Conservation (phyloP, 1,284 basidiomycete species). For the Hortiboletus rubellus region DNA sequence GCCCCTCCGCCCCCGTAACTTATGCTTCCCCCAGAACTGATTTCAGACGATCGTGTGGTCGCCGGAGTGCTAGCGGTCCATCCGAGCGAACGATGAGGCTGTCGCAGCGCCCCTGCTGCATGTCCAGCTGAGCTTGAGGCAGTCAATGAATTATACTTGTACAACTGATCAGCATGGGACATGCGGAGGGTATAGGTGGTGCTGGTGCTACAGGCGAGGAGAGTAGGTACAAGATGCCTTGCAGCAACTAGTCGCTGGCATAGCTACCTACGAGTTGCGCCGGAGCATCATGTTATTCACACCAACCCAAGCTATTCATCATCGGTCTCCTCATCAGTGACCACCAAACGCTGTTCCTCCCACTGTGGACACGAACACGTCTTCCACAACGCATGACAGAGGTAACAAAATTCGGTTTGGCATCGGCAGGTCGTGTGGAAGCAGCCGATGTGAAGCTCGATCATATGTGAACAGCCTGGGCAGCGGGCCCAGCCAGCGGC, state of each 20-base stretch:
- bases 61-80: too few species aligned
- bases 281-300: slow-evolving; percentile 3
- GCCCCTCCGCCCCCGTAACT: too few species aligned
- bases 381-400: slow-evolving; percentile 43
- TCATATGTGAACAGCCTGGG: slow-evolving; percentile 42
- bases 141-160: background rate
- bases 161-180: background rate
- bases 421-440: slow-evolving; percentile 51
- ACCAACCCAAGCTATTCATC: slow-evolving; percentile 21
- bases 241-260: background rate
- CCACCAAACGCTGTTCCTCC: slow-evolving; percentile 39
- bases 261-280: background rate
- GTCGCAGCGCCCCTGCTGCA: too few species aligned
- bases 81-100: too few species aligned
- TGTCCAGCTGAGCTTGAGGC: background rate
- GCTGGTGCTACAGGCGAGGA: too few species aligned
- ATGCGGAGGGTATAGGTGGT: background rate
- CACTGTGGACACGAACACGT: slow-evolving; percentile 42
- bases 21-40: too few species aligned
- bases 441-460: slow-evolving; percentile 45
- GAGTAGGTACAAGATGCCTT: background rate
- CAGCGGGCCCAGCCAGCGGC: slow-evolving; percentile 44
- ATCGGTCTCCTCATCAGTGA: slow-evolving; percentile 33
- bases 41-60: too few species aligned
- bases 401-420: slow-evolving; percentile 45